Base-by-base conservation (phyloP, 2,329 filamentous ascomycete species). In the Phaeosphaeriaceae sp. region DNA sequence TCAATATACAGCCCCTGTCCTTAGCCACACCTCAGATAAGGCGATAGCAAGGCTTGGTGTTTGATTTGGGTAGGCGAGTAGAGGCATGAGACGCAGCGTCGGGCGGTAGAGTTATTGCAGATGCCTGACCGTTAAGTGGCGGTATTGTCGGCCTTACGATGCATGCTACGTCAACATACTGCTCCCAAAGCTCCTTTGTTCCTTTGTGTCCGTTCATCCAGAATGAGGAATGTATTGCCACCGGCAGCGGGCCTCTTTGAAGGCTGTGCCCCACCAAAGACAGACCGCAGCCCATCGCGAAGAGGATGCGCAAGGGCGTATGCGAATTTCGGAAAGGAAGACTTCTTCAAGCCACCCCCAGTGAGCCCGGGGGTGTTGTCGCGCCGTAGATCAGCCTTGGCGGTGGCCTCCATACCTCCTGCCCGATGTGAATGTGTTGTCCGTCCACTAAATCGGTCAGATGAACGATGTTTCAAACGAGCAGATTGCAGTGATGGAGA, bases 1-100 rank as follows among this genome's bases (percentile, higher is more conserved):
- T 70, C 69, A 73, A 72, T 72, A 63, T 68, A 69, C 54, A 49
- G n/a, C 47, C 60, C 62, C 54, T 45, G 57, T 51, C 57, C 47
- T 58, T 67, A 67, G 62, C 65, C 59, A 65, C 61, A 66, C 55
- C 52, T 58, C 46, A 62, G 71, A 72, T 72, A 74, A 73, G 63
- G 53, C 62, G 64, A 66, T 67, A 68, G 60, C 58, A 51, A 40
- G 40, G 20, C 51, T 56, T 53, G 46, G 56, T 54, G 33, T 24
- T 36, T 58, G 42, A 54, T 57, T 22, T 48, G 27, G 19, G 40
- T 36, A 59, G 36, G 53, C 53, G 51, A 60, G 51, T 57, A 41
- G 45, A 25, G 41, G 49, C 19, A 41, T 47, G 31, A 36, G 31
- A 36, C 51, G 51, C 47, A 48, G 44, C 24, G 25, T 44, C 55